phyloP scores from a whole-genome alignment of 768 basidiomycete genomes.

The Lactarius psammicola region DNA sequence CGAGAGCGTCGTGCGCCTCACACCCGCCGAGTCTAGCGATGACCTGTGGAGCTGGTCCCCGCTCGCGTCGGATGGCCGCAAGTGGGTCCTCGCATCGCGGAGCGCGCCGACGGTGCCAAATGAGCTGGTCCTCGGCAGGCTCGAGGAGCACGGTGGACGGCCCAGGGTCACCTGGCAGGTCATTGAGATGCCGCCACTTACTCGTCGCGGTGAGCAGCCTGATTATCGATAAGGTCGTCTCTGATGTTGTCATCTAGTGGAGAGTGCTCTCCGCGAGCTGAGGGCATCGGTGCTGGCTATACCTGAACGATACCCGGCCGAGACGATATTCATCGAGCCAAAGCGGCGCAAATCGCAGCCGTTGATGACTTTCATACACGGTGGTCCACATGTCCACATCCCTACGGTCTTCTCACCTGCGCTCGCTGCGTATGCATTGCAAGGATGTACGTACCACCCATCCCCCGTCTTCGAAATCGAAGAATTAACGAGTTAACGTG shows the following conservation, averaged over 20 bases:
- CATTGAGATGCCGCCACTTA: slow-evolving; percentile 23
- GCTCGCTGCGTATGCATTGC: slow-evolving; percentile 25
- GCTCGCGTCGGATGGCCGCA: slow-evolving; percentile 25
- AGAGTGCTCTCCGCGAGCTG: slow-evolving; percentile 20
- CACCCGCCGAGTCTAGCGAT: slow-evolving; percentile 23
- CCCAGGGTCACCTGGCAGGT: slow-evolving; percentile 24
- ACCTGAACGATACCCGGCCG: slow-evolving; percentile 25
- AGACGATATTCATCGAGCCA: slow-evolving; percentile 27
- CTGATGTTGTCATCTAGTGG: slow-evolving; percentile 11
- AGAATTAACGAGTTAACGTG: background rate
- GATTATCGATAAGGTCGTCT: background rate
- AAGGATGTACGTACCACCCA: slow-evolving; percentile 30
- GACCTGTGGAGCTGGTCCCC: slow-evolving; percentile 28
- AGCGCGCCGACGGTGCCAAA: slow-evolving; percentile 26
- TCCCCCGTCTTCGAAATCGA: background rate
- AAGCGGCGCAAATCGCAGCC: slow-evolving; percentile 13
- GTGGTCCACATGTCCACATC: slow-evolving; percentile 35
- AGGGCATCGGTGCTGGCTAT: slow-evolving; percentile 19
- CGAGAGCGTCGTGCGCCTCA: slow-evolving; percentile 18
- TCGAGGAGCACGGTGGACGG: slow-evolving; percentile 19
- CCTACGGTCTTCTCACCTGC: slow-evolving; percentile 29
- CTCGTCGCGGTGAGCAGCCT: slow-evolving; percentile 18
- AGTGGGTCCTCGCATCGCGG: slow-evolving; percentile 27
- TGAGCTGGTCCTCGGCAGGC: slow-evolving; percentile 29
- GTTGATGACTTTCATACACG: slow-evolving; percentile 33